Evolutionary conservation across 768 basidiomycete genomes (phyloP).

Genomic region (Mycena floridula): DNA sequence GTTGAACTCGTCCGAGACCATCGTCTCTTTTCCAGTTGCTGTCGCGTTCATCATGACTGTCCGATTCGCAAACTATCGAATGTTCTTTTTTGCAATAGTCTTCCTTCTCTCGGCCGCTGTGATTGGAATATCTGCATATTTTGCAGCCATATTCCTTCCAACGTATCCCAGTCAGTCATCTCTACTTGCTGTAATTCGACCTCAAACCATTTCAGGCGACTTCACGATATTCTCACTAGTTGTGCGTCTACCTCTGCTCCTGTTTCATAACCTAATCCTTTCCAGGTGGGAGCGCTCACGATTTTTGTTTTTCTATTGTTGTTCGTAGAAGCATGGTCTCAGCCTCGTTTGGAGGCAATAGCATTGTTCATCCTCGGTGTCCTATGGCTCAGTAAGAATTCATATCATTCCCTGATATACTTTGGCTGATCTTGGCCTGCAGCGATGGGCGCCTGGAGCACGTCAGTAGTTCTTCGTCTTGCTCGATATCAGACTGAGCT

Average conservation of each 20-base stretch:
- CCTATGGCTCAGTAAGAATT: constrained; percentile 62
- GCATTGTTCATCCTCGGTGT: constrained; percentile 48
- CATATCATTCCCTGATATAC: not conserved
- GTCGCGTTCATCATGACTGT: constrained; percentile 56
- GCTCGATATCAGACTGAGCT: constrained; percentile 3
- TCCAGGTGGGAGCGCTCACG: constrained; percentile 38
- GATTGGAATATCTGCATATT: constrained; percentile 63
- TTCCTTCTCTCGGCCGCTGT: constrained; percentile 36
- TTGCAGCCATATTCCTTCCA: constrained; percentile 64
- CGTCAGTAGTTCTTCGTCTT: constrained; percentile 33
- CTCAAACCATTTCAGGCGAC: constrained; percentile 43
- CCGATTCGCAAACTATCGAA: constrained; percentile 50
- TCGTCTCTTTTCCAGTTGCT: too few species aligned
- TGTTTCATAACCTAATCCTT: constrained; percentile 59
- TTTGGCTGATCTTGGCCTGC: constrained; percentile 7
- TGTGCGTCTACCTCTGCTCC: constrained; percentile 52
- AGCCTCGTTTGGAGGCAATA: constrained; percentile 57
- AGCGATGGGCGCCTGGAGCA: constrained; percentile 76
- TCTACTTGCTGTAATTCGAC: constrained; percentile 2
- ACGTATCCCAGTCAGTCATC: constrained; percentile 48
- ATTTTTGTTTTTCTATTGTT: constrained; percentile 3
- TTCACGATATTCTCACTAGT: constrained; percentile 68
- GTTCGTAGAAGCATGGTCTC: constrained; percentile 46
- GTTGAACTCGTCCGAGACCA: constrained; percentile 3
- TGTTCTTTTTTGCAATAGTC: constrained; percentile 13